Evolutionary conservation across 1,284 basidiomycete genomes (phyloP), one percentile per base, ranked within the genome.

Genomic region (Apiotrichum mycotoxinovorans): DNA sequence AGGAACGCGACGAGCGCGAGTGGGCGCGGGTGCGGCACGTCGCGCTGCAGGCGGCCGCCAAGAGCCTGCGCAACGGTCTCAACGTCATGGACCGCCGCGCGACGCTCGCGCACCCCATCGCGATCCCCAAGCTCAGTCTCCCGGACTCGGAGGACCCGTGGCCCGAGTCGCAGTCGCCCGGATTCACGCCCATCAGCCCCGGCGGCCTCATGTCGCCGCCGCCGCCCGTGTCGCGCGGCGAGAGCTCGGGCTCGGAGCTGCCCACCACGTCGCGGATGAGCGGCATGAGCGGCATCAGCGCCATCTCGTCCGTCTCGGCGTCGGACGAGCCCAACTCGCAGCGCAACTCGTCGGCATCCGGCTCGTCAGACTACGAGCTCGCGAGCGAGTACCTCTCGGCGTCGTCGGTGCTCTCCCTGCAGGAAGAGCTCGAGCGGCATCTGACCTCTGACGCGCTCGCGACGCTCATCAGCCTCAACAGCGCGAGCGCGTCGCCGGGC

Each of bases 11-110:
- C 67, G 82, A 84, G 58, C 81, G 82, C 35, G 84, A 86, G 52
- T 86, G 86, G 83, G 82, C 81, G 58, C 77, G 80, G 48, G 83
- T 85, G n/a, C 87, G 85, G 64, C 81, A 81, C 54, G 79, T 87
- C 26, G 89, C 89, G 20, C 75, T 91, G 57, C 83, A 83, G 63
- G 85, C 84, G 25, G 89, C 88, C 10, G 84, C 83, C 41, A 83
- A 86, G 68, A 68, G 64, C 51, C 57, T 75, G 17, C 61, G 68
- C 27, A 64, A 68, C 42, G 58, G 65, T 14, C 49, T 64, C 17
- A 61, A 60, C 26, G 45, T 69, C 22, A 55, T 37, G 62, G 67
- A 70, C 26, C 51, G 62, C n/a, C 65, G 70, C 18, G 63, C 69
- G n/a, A 61, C 58, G 12, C 51, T 52, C 12, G 55, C 55, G 40